Base-by-base conservation (phyloP, 345 rosid genomes). In the Bruguiera gymnorhiza region DNA sequence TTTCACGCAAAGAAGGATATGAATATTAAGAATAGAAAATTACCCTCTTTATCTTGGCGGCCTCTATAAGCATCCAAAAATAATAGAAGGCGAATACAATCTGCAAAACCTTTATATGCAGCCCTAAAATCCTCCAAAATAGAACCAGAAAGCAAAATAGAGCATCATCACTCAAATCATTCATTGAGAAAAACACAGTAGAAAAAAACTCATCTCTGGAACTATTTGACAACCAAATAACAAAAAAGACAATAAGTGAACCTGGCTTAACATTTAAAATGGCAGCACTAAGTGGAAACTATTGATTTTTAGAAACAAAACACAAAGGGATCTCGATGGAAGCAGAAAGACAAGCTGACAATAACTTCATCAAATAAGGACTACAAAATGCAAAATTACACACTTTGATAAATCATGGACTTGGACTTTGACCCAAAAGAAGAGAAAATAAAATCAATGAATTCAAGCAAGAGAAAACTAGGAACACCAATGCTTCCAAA, bases 21-120 rank as follows among this genome's bases (percentile, higher is more conserved):
- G 60, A 31, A 26, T 26, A 46, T 6, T 34, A 65, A n/a, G 54
- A 39, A 26, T 8, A 43, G 48, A 23, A 21, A 60, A 69, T 57
- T 78, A 89, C 98, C 99, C 81, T 95, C 99, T 85, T 86, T 92
- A 84, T 95, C 99, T 68, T 90, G 99, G n/a, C 94, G 94, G 66
- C 92, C 92, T 78, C 93, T 88, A 68, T 92, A 87, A 48, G 96
- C 94, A 79, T 92, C 98, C 71, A 95, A 81, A 82, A 92, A 95
- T 71, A 95, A 80, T 43, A 95, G 91, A 66, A 95, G 94, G 65
- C 99, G 93, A 75, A 95, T 86, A 63, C 89, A 92, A 83, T 95
- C 99, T 21, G 94, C 91, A 80, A 87, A 95, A 73, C 99, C 99
- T 82, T 92, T 95, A 86, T 95, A 95, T 48, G 98, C 99, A 63